Conservation (phyloP, 768 basidiomycete species). For the Chlorophyllum brunneum region DNA sequence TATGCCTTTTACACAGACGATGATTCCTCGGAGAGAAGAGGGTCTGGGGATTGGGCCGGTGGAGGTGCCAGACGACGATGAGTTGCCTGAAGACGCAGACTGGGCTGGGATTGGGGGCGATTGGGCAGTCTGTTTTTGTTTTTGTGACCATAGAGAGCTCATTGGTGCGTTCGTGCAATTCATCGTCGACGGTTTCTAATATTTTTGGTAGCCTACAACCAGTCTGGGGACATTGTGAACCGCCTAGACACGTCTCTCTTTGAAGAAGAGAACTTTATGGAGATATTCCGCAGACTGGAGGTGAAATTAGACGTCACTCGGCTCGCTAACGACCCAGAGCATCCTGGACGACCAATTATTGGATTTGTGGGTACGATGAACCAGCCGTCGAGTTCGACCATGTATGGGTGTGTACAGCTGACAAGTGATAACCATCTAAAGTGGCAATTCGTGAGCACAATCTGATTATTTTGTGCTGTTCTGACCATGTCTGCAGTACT, state of each 20-base stretch:
- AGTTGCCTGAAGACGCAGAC: slow-evolving; percentile 26
- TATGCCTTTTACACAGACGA: slow-evolving; percentile 49
- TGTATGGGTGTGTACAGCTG: slow-evolving; percentile 53
- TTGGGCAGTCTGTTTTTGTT: slow-evolving; percentile 66
- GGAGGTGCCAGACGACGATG: slow-evolving; percentile 15
- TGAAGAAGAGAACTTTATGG: slow-evolving; percentile 44
- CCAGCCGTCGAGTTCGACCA: slow-evolving; percentile 36
- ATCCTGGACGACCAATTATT: slow-evolving; percentile 51
- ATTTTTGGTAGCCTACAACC: slow-evolving; percentile 44
- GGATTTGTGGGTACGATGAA: slow-evolving; percentile 50
- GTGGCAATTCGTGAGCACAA: slow-evolving; percentile 58
- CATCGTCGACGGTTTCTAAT: slow-evolving; percentile 10
- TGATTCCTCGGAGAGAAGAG: slow-evolving; percentile 33
- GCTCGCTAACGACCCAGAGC: slow-evolving; percentile 39
- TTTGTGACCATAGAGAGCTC: slow-evolving; percentile 65
- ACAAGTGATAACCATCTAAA: slow-evolving; percentile 54
- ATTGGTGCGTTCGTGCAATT: slow-evolving; percentile 40
- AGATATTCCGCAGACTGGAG: slow-evolving; percentile 47
- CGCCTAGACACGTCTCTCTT: slow-evolving; percentile 40
- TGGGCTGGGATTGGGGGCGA: slow-evolving; percentile 58
- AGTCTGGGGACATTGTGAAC: slow-evolving; percentile 16
- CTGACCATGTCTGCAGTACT: slow-evolving; percentile 28
- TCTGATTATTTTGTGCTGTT: neutral
- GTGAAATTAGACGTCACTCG: slow-evolving; percentile 41
- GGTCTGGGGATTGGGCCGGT: slow-evolving; percentile 19